A percentile compares a stretch with the other conserved stretches of the same genome.
These are phyloP conservation scores for Acanthamoeba polyphaga DNA, from an alignment of 208 protist species.

Conservation along the genomic window DNA sequence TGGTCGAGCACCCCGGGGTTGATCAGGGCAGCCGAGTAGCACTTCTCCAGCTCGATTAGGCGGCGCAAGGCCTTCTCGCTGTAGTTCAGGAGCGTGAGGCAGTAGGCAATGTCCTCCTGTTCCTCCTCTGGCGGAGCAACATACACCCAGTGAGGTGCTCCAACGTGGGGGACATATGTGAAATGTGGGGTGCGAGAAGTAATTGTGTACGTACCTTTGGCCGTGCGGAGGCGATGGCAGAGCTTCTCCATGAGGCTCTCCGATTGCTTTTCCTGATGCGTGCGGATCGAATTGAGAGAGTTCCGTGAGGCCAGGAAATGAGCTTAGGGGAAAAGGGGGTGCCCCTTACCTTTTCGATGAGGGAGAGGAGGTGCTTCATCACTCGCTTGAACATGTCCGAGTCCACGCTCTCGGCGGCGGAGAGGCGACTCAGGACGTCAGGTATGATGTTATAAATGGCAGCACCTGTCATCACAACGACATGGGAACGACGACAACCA, in stretches of 20 bases:
- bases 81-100: constrained; percentile 84
- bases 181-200: not conserved
- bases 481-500: no score
- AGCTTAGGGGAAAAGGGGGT: not conserved
- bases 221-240: constrained; percentile 85
- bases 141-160: not conserved
- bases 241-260: constrained; percentile 90
- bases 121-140: not conserved
- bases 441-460: constrained; percentile 91
- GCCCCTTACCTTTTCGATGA: constrained; percentile 86
- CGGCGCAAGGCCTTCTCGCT: constrained; percentile 85
- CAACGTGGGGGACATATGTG: no score
- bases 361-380: constrained; percentile 88
- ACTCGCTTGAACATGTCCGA: constrained; percentile 79
- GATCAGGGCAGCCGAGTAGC: constrained; percentile 78
- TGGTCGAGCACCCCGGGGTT: constrained; percentile 78
- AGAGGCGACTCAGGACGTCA: constrained; percentile 88
- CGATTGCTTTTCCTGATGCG: constrained; percentile 81
- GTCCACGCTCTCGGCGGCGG: constrained; percentile 18
- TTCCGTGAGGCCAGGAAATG: not conserved
- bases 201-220: not conserved
- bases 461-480: constrained; percentile 56
- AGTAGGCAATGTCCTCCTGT: constrained; percentile 85
- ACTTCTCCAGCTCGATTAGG: constrained; percentile 81
- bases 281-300: no score